These are phyloP conservation scores for Secale cereale DNA, from an alignment of 176 grass and related monocot genomes.

Conservation along the genomic window DNA sequence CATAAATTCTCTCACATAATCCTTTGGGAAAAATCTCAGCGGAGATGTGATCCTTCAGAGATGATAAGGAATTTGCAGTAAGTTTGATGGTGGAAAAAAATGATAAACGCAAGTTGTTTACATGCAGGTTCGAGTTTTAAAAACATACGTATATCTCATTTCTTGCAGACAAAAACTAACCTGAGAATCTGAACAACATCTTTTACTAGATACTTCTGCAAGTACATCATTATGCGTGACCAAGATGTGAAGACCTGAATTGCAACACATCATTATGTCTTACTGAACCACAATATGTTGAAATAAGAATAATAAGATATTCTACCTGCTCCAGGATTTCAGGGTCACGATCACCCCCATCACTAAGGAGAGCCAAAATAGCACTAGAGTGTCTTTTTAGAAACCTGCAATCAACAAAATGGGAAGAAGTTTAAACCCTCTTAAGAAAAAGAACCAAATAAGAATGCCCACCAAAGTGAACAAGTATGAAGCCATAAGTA, in stretches of 20 bases:
- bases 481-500: background rate
- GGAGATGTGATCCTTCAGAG: conserved; percentile 63
- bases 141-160: background rate
- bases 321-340: conserved; percentile 88
- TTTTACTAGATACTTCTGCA: conserved; percentile 97
- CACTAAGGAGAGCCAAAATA: conserved; percentile 60
- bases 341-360: conserved; percentile 78
- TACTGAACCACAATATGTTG: conserved; percentile 20
- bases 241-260: conserved; percentile 95
- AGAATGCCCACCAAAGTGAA: background rate
- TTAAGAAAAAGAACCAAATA: conserved; percentile 13
- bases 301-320: conserved; percentile 19
- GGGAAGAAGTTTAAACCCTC: background rate
- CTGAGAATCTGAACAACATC: conserved; percentile 70
- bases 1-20: conserved; percentile 92
- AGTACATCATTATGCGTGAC: conserved; percentile 95
- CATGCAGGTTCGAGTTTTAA: background rate
- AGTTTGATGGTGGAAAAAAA: conserved; percentile 22
- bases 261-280: conserved; percentile 21
- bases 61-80: conserved; percentile 29
- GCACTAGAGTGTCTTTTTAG: conserved; percentile 53
- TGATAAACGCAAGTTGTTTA: conserved; percentile 22
- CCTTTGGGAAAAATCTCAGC: conserved; percentile 68
- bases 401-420: conserved; percentile 53
- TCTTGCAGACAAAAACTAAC: conserved; percentile 45